Conservation (phyloP, 2,329 filamentous ascomycete genomes). For the Aspergillus sp. region DNA sequence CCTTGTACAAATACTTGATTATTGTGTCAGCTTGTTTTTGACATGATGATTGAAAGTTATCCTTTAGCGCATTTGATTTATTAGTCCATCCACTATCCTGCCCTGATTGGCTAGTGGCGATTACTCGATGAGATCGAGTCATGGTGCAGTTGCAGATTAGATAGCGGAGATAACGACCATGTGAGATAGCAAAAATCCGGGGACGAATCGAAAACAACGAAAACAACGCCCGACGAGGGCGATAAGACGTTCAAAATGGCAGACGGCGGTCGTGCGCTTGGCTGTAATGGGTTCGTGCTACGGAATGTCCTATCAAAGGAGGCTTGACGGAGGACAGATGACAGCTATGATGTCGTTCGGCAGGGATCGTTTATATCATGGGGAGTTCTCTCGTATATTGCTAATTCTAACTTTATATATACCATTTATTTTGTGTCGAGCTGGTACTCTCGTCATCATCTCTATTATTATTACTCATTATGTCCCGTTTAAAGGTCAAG, state of each 20-base stretch:
- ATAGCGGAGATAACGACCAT: not conserved
- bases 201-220: not conserved
- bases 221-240: not conserved
- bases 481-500: constrained; percentile 23
- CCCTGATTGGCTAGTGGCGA: not conserved
- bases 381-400: not conserved
- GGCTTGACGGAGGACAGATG: not conserved
- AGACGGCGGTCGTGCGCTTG: not conserved
- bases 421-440: not conserved
- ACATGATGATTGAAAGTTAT: no score
- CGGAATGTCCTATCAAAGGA: not conserved
- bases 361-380: not conserved
- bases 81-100: no score
- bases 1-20: no score
- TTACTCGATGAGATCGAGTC: constrained; percentile 1
- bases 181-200: not conserved
- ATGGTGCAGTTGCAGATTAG: not conserved
- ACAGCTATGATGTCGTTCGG: not conserved
- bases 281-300: not conserved
- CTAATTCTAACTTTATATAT: not conserved
- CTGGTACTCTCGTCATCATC: not conserved
- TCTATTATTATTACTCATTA: constrained; percentile 7
- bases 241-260: not conserved
- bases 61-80: no score
- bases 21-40: no score